phyloP scores from a whole-genome alignment of 768 basidiomycete genomes.

The Xanthoconium purpureum region DNA sequence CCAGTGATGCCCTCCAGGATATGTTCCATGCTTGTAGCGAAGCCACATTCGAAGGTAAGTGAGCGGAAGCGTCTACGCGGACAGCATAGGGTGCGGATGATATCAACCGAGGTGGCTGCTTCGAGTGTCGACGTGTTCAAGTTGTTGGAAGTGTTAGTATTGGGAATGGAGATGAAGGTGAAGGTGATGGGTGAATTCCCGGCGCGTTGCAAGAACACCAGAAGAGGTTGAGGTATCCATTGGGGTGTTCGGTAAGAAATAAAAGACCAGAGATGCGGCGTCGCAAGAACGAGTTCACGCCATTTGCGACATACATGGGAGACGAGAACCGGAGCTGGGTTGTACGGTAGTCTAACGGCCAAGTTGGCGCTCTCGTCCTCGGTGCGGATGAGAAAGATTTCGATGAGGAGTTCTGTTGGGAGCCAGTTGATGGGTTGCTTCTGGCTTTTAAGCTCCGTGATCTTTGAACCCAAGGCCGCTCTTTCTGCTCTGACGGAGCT shows the following conservation, averaged over 20 bases:
- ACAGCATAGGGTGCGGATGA: conserved; percentile 24
- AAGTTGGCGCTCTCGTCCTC: conserved; percentile 27
- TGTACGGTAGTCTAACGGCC: conserved; percentile 24
- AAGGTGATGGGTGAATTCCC: conserved; percentile 34
- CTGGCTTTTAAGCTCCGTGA: conserved; percentile 37
- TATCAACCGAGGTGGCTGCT: conserved; percentile 16
- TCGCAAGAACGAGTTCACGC: conserved; percentile 43
- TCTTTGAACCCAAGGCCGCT: conserved; percentile 28
- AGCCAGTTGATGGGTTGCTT: conserved; percentile 50
- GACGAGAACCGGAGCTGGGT: conserved; percentile 37
- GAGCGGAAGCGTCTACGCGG: conserved; percentile 32
- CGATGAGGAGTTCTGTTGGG: conserved; percentile 45
- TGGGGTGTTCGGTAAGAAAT: conserved; percentile 29
- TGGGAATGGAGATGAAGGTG: conserved; percentile 29
- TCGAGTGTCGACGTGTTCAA: conserved; percentile 18
- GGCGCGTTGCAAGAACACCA: conserved; percentile 38
- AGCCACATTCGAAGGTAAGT: conserved; percentile 34
- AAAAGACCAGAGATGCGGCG: conserved; percentile 45
- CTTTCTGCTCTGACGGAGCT: conserved; percentile 36
- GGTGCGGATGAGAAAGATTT: conserved; percentile 38
- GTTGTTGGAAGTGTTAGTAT: conserved; percentile 3
- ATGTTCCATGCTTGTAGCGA: conserved; percentile 28
- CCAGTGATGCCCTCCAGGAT: conserved; percentile 22
- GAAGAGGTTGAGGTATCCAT: conserved; percentile 24
- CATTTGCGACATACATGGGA: conserved; percentile 52